Conservation (phyloP, 345 rosid species). For the Psidium friedrichsthalianum region DNA sequence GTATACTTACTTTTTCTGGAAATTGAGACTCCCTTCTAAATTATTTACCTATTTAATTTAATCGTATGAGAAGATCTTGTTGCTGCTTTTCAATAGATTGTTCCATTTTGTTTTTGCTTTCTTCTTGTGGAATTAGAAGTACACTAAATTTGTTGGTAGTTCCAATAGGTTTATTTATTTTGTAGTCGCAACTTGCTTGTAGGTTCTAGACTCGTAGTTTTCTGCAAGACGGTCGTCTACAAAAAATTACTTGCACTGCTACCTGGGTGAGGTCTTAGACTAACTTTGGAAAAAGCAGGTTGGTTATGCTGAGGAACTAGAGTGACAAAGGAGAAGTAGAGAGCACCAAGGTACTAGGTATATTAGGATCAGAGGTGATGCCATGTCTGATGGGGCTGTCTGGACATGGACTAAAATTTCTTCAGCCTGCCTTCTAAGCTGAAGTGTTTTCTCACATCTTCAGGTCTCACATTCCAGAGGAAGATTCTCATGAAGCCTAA, state of each 20-base stretch:
- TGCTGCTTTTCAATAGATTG: neutral
- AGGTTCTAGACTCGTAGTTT: neutral
- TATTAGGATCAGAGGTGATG: neutral
- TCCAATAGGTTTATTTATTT: neutral
- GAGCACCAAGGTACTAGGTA: neutral
- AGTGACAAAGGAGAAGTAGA: neutral
- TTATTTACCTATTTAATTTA: neutral
- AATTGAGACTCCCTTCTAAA: neutral
- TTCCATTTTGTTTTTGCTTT: neutral
- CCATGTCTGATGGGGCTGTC: neutral
- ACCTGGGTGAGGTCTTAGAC: neutral
- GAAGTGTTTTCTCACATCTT: neutral
- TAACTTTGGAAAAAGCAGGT: neutral
- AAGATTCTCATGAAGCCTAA: neutral
- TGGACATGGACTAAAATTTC: neutral
- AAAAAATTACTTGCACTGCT: neutral
- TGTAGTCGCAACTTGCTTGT: neutral
- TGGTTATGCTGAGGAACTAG: neutral
- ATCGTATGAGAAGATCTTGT: neutral
- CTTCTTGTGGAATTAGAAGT: neutral
- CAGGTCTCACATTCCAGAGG: neutral
- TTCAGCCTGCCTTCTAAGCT: neutral
- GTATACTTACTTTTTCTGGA: constrained; percentile 25
- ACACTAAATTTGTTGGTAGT: neutral
- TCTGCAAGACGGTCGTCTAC: neutral